Evolutionary conservation across 768 basidiomycete genomes (phyloP).

Genomic region (Phanerodontia chrysosporium): DNA sequence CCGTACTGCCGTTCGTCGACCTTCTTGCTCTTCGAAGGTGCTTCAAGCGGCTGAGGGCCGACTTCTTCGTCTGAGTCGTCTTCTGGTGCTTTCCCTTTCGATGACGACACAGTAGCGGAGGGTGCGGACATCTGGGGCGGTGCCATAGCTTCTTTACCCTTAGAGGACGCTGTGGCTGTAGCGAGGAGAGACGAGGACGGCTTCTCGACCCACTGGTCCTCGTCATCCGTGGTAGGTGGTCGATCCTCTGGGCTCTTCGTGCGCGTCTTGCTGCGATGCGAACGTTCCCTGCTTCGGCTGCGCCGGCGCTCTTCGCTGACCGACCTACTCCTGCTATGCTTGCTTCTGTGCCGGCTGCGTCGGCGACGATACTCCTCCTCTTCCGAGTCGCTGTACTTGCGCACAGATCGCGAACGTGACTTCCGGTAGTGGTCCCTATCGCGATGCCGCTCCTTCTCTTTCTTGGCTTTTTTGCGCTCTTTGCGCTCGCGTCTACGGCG

Average conservation of each 20-base stretch:
- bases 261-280: slow-evolving; percentile 14
- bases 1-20: slow-evolving; percentile 86
- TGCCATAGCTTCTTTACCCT: slow-evolving; percentile 16
- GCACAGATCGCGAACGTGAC: slow-evolving; percentile 31
- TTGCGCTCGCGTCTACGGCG: slow-evolving; percentile 54
- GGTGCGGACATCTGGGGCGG: slow-evolving; percentile 5
- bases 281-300: slow-evolving; percentile 11
- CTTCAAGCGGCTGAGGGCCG: slow-evolving; percentile 70
- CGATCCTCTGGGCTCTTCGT: slow-evolving; percentile 27
- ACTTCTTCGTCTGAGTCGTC: slow-evolving; percentile 59
- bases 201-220: slow-evolving; percentile 71
- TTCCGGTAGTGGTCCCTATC: slow-evolving; percentile 26
- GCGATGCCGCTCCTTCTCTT: slow-evolving; percentile 39
- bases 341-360: slow-evolving; percentile 24
- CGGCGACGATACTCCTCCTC: slow-evolving; percentile 21
- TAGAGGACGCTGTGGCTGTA: slow-evolving; percentile 19
- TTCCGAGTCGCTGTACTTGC: slow-evolving; percentile 35
- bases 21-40: slow-evolving; percentile 39
- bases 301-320: slow-evolving; percentile 22
- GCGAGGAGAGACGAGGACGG: slow-evolving; percentile 28
- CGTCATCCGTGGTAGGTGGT: slow-evolving; percentile 27
- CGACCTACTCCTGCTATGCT: slow-evolving; percentile 20
- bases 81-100: slow-evolving; percentile 14
- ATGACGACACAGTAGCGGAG: slow-evolving; percentile 17
- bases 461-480: slow-evolving; percentile 52